These are phyloP conservation scores for Pyrrhoderma lamaoense DNA, from an alignment of 1,284 basidiomycete genomes.

Conservation along the genomic window DNA sequence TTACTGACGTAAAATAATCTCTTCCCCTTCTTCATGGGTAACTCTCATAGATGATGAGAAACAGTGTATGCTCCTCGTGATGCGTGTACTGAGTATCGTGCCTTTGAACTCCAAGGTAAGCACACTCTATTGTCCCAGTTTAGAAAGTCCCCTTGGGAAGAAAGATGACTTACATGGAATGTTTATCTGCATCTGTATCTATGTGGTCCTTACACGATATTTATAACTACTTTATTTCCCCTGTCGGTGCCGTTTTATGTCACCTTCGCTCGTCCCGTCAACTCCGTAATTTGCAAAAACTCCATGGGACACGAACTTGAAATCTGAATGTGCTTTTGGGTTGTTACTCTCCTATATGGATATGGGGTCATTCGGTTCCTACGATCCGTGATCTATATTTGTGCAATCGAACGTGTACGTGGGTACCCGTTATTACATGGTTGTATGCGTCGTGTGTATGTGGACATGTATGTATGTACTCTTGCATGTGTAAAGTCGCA, in stretches of 20 bases:
- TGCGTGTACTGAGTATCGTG: constrained; percentile 91
- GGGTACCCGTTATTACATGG: background rate
- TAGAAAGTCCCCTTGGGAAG: background rate
- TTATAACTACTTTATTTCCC: too few species aligned
- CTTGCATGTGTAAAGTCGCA: constrained; percentile 42
- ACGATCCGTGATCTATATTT: background rate
- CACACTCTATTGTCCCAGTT: background rate
- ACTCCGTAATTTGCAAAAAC: too few species aligned
- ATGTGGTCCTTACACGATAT: too few species aligned
- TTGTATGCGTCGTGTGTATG: background rate
- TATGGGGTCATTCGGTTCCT: background rate
- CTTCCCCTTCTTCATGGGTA: too few species aligned
- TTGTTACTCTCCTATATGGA: too few species aligned
- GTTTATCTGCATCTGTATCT: too few species aligned
- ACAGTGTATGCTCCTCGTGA: constrained; percentile 87
- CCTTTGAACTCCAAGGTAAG: constrained; percentile 88
- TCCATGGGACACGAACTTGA: too few species aligned
- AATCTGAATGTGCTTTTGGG: too few species aligned
- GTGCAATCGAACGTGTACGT: background rate
- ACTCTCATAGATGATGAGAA: constrained; percentile 73
- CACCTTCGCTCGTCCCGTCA: too few species aligned
- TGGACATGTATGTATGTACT: background rate
- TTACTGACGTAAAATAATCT: constrained; percentile 1
- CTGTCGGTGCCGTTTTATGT: too few species aligned
- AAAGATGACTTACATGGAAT: too few species aligned